Conservation (phyloP, 2,329 filamentous ascomycete species). For the Coleophoma eucalyptorum region DNA sequence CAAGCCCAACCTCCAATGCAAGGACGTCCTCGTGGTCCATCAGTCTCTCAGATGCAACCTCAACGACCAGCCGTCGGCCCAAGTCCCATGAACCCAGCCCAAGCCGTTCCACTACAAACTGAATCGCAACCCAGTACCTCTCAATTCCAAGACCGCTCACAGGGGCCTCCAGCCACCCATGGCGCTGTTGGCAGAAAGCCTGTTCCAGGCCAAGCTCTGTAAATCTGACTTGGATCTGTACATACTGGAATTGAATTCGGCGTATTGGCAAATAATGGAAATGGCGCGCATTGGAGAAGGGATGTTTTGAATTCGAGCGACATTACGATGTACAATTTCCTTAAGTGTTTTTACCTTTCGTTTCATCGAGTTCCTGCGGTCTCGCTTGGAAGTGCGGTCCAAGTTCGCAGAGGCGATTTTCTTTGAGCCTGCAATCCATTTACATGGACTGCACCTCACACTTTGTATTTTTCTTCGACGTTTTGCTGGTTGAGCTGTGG, state of each 20-base stretch:
- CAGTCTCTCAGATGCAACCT: conserved; percentile 14
- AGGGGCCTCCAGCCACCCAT: not conserved
- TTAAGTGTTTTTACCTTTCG: too few species aligned
- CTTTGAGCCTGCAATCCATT: too few species aligned
- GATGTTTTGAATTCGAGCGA: too few species aligned
- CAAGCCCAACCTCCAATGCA: conserved; percentile 13
- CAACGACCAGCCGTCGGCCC: conserved; percentile 17
- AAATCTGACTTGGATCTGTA: conserved; percentile 2
- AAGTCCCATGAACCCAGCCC: conserved; percentile 19
- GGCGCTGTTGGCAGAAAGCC: conserved; percentile 19
- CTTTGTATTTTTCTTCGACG: too few species aligned
- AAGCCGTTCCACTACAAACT: conserved; percentile 7
- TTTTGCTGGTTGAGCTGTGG: too few species aligned
- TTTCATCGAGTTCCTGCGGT: too few species aligned
- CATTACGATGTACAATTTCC: too few species aligned
- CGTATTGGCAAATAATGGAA: conserved; percentile 2
- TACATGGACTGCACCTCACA: too few species aligned
- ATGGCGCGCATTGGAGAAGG: too few species aligned
- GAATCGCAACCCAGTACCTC: not conserved
- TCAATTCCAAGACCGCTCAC: not conserved
- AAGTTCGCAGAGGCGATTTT: too few species aligned
- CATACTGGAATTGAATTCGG: not conserved
- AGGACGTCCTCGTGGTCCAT: conserved; percentile 16
- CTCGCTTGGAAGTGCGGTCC: too few species aligned
- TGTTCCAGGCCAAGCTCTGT: conserved; percentile 27